Conservation (phyloP, 2,329 filamentous ascomycete genomes). For the Dryadomyces quercivorus region DNA sequence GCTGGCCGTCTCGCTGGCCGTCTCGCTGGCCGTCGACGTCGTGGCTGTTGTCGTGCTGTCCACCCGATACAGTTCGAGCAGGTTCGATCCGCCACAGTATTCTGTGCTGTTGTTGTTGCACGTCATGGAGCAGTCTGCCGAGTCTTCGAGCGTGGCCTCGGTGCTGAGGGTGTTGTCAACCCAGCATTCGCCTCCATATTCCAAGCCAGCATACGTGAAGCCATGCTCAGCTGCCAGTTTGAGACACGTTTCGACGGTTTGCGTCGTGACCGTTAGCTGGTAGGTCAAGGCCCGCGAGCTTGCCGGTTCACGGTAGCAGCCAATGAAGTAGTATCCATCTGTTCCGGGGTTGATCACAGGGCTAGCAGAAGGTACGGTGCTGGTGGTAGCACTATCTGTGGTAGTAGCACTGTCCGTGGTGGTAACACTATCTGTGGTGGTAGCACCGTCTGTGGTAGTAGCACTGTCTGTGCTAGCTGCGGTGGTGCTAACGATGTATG, state of each 20-base stretch:
- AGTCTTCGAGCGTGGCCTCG: slow-evolving; percentile 11
- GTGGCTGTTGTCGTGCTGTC: background rate
- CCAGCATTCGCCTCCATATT: slow-evolving; percentile 33
- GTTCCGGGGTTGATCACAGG: slow-evolving; percentile 23
- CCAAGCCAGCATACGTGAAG: slow-evolving; percentile 36
- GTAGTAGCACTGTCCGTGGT: no score
- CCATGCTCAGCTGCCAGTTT: slow-evolving; percentile 11
- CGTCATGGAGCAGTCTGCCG: slow-evolving; percentile 16
- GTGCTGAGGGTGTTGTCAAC: slow-evolving; percentile 11
- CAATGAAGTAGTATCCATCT: slow-evolving; percentile 17
- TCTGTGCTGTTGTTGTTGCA: slow-evolving; percentile 11
- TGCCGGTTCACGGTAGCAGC: slow-evolving; percentile 21
- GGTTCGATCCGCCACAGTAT: slow-evolving; percentile 3
- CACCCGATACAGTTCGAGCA: slow-evolving; percentile 1
- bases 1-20: background rate
- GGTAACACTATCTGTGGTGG: no score
- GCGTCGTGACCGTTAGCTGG: slow-evolving; percentile 8
- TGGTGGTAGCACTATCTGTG: background rate
- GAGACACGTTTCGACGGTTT: slow-evolving; percentile 15
- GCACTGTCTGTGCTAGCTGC: no score
- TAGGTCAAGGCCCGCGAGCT: slow-evolving; percentile 11
- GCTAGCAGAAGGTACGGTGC: no score
- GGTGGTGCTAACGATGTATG: no score
- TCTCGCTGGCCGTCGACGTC: slow-evolving; percentile 1
- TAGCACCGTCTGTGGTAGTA: no score